Conservation (phyloP, 495 filamentous ascomycete genomes). For the Filosporella fistucella region DNA sequence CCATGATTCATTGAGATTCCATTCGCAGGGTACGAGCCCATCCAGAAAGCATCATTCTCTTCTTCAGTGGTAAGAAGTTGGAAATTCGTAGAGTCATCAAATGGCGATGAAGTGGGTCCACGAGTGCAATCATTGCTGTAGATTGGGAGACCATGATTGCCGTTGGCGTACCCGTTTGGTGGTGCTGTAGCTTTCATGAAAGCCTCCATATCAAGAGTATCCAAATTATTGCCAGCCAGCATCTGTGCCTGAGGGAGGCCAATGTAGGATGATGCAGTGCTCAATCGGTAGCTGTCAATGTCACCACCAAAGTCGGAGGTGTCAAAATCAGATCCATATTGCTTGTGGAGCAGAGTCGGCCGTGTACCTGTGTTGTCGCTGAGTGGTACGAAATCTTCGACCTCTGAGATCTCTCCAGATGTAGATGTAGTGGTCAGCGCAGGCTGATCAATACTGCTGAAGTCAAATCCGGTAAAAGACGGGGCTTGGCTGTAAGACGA, state of each 20-base stretch:
- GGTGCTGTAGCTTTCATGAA: slow-evolving; percentile 29
- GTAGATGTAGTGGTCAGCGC: slow-evolving; percentile 61
- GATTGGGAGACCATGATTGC: slow-evolving; percentile 12
- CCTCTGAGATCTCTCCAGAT: slow-evolving; percentile 72
- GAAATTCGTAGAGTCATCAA: slow-evolving; percentile 16
- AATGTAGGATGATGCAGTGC: slow-evolving; percentile 50
- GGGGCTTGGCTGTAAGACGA: slow-evolving; percentile 66
- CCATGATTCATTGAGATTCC: slow-evolving; percentile 12
- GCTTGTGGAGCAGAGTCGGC: slow-evolving; percentile 13
- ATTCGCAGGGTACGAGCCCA: slow-evolving; percentile 17
- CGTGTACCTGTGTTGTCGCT: slow-evolving; percentile 7
- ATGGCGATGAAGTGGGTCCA: slow-evolving; percentile 3
- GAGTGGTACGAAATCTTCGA: slow-evolving; percentile 47
- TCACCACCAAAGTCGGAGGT: slow-evolving; percentile 21
- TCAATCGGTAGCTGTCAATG: slow-evolving; percentile 36
- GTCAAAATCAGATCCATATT: slow-evolving; percentile 26
- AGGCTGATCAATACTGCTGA: slow-evolving; percentile 44
- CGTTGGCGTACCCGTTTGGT: slow-evolving; percentile 3
- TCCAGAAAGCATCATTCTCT: slow-evolving; percentile 25
- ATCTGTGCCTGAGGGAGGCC: slow-evolving; percentile 46
- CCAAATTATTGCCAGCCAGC: slow-evolving; percentile 44
- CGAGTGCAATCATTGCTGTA: slow-evolving; percentile 11
- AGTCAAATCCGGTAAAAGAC: slow-evolving; percentile 66
- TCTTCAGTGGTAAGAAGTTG: slow-evolving; percentile 15
- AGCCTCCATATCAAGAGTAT: slow-evolving; percentile 48